A percentile compares a stretch with the other conserved stretches of the same genome.
Conservation (phyloP, 2,329 filamentous ascomycete genomes). For the Pseudovirgaria hyperparasitica region DNA sequence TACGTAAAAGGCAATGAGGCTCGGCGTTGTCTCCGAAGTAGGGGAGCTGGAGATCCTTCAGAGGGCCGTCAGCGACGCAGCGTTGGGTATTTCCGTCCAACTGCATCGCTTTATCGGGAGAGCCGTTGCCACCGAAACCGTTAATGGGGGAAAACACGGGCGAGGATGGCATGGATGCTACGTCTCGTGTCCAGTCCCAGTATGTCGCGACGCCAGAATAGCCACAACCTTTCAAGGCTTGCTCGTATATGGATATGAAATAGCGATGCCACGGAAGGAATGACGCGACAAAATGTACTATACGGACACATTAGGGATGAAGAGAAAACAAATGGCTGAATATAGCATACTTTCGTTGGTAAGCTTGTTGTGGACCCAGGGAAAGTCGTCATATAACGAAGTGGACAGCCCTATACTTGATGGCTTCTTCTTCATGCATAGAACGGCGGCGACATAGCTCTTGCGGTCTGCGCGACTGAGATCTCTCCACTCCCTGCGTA, state of each 20-base stretch:
- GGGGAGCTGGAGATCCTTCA: conserved; percentile 9
- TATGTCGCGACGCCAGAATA: conserved; percentile 12
- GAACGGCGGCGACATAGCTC: conserved; percentile 15
- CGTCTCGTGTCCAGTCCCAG: conserved; percentile 26
- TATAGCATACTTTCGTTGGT: not conserved
- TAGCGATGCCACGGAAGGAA: conserved; percentile 26
- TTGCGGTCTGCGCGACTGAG: conserved; percentile 4
- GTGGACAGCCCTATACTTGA: conserved; percentile 12
- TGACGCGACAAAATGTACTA: conserved; percentile 17
- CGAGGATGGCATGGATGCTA: conserved; percentile 10
- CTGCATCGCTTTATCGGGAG: conserved; percentile 4
- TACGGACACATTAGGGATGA: not conserved
- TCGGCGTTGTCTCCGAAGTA: conserved; percentile 6
- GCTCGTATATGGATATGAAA: conserved; percentile 20
- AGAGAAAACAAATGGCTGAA: not conserved
- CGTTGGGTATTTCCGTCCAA: conserved; percentile 5
- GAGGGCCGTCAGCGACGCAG: conserved; percentile 14
- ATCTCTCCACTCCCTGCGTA: conserved; percentile 10
- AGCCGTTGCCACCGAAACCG: conserved; percentile 21
- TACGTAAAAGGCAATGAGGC: conserved; percentile 15
- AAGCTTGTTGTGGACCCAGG: conserved; percentile 13
- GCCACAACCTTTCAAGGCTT: conserved; percentile 14
- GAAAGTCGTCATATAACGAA: conserved; percentile 21
- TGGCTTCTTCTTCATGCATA: conserved; percentile 15
- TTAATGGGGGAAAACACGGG: conserved; percentile 10